Percentiles rank a stretch among this genome's conserved stretches.
Evolutionary conservation across 768 basidiomycete genomes (phyloP).

Genomic region (Russula dissimulans): DNA sequence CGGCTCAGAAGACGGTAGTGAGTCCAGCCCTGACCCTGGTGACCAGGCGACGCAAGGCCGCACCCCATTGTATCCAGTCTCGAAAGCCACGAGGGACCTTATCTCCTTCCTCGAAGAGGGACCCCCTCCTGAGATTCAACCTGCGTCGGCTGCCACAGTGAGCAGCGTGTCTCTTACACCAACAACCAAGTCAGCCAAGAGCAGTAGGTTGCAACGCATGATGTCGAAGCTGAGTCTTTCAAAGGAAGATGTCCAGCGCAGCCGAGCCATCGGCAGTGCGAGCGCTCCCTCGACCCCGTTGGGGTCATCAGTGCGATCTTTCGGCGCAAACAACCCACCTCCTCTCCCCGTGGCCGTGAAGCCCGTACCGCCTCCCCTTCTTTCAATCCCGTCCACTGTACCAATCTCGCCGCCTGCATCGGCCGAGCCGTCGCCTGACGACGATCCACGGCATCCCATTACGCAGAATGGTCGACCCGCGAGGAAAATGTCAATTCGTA

Average conservation of each 20-base stretch:
- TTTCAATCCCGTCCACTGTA: not conserved
- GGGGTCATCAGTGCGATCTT: not conserved
- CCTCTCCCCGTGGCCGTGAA: conserved; percentile 9
- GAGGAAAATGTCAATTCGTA: conserved; percentile 27
- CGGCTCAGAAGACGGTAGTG: conserved; percentile 54
- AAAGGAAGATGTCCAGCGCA: conserved; percentile 24
- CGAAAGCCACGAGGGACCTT: conserved; percentile 39
- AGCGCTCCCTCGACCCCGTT: conserved; percentile 20
- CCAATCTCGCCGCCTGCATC: conserved; percentile 19
- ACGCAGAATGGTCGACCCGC: conserved; percentile 11
- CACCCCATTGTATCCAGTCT: conserved; percentile 26
- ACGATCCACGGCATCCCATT: conserved; percentile 7
- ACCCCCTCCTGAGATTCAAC: conserved; percentile 35
- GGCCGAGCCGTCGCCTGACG: conserved; percentile 8
- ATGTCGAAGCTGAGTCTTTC: conserved; percentile 59
- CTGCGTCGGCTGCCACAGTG: conserved; percentile 7
- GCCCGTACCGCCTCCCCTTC: conserved; percentile 14
- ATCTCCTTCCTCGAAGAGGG: conserved; percentile 53
- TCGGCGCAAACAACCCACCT: not conserved
- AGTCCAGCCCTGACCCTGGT: conserved; percentile 7
- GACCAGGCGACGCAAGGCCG: conserved; percentile 12
- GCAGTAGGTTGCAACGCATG: conserved; percentile 66
- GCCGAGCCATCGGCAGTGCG: conserved; percentile 25
- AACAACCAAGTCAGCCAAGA: conserved; percentile 26
- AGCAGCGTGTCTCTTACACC: conserved; percentile 16